phyloP scores from a whole-genome alignment of 805 yeast species.

The Hanseniaspora hatyaiensis region DNA sequence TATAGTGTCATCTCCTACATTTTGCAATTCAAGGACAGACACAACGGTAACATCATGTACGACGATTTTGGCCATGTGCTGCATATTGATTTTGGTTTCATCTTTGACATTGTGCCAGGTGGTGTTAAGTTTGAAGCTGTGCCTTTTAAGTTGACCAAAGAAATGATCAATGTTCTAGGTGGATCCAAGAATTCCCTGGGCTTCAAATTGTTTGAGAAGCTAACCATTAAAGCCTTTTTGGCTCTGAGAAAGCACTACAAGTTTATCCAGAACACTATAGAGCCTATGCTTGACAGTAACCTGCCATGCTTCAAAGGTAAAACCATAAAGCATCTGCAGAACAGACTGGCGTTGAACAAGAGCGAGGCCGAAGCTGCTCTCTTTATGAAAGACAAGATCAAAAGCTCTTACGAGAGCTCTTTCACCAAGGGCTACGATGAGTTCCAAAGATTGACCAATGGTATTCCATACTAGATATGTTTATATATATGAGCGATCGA shows the following conservation, averaged over 20 bases:
- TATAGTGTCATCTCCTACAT: constrained; percentile 84
- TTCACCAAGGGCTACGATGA: constrained; percentile 94
- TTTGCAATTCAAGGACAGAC: constrained; percentile 91
- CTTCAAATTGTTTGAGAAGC: constrained; percentile 84
- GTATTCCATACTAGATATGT: constrained; percentile 69
- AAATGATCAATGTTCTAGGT: constrained; percentile 95
- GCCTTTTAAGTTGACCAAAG: constrained; percentile 90
- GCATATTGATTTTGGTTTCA: constrained; percentile 96
- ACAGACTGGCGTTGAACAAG: constrained; percentile 70
- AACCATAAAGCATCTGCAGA: constrained; percentile 66
- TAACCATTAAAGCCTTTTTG: constrained; percentile 84
- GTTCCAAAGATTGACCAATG: constrained; percentile 91
- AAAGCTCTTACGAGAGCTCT: constrained; percentile 71
- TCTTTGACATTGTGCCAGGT: constrained; percentile 97
- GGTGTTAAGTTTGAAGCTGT: constrained; percentile 98
- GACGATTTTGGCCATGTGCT: constrained; percentile 89
- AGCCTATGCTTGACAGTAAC: constrained; percentile 90
- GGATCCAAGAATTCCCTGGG: constrained; percentile 77
- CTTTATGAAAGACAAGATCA: constrained; percentile 62
- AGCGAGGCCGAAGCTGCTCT: constrained; percentile 75
- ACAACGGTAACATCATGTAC: constrained; percentile 94
- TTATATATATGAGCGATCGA: no score
- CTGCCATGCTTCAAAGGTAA: constrained; percentile 82
- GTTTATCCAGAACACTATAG: constrained; percentile 68
- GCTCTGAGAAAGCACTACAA: constrained; percentile 83